phyloP scores from a whole-genome alignment of 116 monocot genomes.

The Phalaenopsis hybrid region DNA sequence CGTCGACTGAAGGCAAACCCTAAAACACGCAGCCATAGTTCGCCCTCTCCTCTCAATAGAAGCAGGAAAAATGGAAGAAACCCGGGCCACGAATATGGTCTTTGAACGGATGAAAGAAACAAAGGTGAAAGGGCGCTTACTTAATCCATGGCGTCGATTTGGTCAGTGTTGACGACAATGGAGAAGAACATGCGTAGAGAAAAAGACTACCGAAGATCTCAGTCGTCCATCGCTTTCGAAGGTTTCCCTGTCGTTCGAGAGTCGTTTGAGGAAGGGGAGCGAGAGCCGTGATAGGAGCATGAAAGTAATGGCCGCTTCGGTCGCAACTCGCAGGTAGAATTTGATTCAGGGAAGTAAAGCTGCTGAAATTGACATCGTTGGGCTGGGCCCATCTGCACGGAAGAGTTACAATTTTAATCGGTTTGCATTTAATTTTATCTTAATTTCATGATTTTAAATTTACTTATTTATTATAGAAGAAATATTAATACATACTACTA shows the following conservation, averaged over 20 bases:
- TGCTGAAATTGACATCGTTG: too few species aligned
- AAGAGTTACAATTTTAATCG: too few species aligned
- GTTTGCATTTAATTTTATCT: too few species aligned
- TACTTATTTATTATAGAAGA: too few species aligned
- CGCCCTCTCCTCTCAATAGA: not conserved
- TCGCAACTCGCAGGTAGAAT: too few species aligned
- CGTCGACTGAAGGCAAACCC: slow-evolving; percentile 35
- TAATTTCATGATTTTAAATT: too few species aligned
- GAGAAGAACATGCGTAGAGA: not conserved
- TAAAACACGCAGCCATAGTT: slow-evolving; percentile 20
- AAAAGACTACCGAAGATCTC: not conserved
- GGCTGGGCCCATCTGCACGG: too few species aligned
- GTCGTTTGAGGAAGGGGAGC: not conserved
- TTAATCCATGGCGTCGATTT: not conserved
- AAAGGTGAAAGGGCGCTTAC: not conserved
- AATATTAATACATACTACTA: too few species aligned
- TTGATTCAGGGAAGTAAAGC: too few species aligned
- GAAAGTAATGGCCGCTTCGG: too few species aligned
- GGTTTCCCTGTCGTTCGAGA: not conserved
- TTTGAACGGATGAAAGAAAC: not conserved
- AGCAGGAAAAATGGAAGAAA: not conserved
- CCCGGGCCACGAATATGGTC: not conserved
- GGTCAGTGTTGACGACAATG: not conserved
- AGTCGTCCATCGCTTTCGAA: not conserved
- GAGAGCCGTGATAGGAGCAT: not conserved